Base-by-base conservation (phyloP, 2,329 filamentous ascomycete species). In the Epicoccum sorghinum region DNA sequence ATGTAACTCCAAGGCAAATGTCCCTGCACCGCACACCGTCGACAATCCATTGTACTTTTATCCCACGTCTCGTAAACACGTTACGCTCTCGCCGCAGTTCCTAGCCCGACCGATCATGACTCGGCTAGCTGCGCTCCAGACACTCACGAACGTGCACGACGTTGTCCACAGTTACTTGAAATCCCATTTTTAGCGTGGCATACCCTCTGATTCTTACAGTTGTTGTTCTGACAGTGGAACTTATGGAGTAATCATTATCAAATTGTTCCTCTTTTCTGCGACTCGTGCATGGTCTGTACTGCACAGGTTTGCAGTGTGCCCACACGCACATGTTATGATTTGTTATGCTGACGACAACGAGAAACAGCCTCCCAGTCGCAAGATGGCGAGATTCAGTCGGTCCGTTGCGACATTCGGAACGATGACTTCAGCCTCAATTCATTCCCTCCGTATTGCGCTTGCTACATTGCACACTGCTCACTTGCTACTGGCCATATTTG, bases 51-150 rank as follows among this genome's bases (percentile, higher is more conserved):
- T 48, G 49, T 51, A 57, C 49, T 13, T 25, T 18, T 30, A 70
- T 65, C 69, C 70, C 70, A 67, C 69, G 68, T 65, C 59, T 63
- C 58, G 69, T 70, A 70, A 71, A 42, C 9, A 46, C 30, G 39
- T 64, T 64, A 65, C 61, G 38, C 55, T 58, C 41, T 53, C 25
- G 39, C 60, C 60, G 49, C 51, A 57, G 46, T 58, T 30, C 48
- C 57, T 60, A 42, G 36, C 43, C 36, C 50, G 55, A 50, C 56
- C 56, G 52, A 32, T 12, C 14, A 24, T n/a, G 42, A 42, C 36
- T 55, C 46, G 52, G 52, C 32, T 47, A 50, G 41, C 42, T 43
- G 37, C 52, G 52, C 46, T 46, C 51, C 36, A 44, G 25, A 36
- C 18, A 51, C 33, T 44, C 47, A 37, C 42, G 45, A 59, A 49